phyloP scores from a whole-genome alignment of 495 filamentous ascomycete species.

The Aspergillus hancockii region DNA sequence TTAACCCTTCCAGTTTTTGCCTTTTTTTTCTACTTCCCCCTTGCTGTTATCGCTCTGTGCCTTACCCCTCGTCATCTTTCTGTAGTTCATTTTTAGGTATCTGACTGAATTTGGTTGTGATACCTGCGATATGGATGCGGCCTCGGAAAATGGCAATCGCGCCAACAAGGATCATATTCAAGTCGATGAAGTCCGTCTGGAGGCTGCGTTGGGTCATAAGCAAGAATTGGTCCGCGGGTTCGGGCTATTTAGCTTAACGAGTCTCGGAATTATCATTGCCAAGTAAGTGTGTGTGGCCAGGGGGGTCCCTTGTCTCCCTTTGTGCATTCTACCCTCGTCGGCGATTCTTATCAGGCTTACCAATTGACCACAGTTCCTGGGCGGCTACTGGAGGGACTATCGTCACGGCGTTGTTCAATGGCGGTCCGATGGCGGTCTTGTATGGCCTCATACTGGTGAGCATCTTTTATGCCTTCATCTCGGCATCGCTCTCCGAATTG shows the following conservation, averaged over 20 bases:
- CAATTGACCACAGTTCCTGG: slow-evolving; percentile 37
- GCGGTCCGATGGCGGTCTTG: slow-evolving; percentile 10
- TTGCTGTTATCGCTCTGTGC: too few species aligned
- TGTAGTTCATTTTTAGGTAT: too few species aligned
- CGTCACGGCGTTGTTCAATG: slow-evolving; percentile 45
- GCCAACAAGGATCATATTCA: background rate
- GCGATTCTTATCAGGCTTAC: background rate
- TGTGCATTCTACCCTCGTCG: background rate
- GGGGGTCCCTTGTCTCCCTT: background rate
- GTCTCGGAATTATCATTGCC: slow-evolving; percentile 47
- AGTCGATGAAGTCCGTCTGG: slow-evolving; percentile 41
- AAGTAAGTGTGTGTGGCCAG: slow-evolving; percentile 27
- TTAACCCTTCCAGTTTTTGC: background rate
- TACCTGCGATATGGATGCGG: too few species aligned
- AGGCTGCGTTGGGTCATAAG: slow-evolving; percentile 46
- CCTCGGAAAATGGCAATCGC: background rate
- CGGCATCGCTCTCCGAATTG: slow-evolving; percentile 40
- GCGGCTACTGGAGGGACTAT: slow-evolving; percentile 47
- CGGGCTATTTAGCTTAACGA: slow-evolving; percentile 44
- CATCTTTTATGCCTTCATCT: slow-evolving; percentile 25
- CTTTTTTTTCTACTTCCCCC: too few species aligned
- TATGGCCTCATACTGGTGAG: slow-evolving; percentile 11
- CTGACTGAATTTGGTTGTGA: too few species aligned
- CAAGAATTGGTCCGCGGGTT: slow-evolving; percentile 44
- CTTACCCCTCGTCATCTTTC: too few species aligned